phyloP scores from a whole-genome alignment of 108 stramenopile genomes.

The Skeletonema menzelii region DNA sequence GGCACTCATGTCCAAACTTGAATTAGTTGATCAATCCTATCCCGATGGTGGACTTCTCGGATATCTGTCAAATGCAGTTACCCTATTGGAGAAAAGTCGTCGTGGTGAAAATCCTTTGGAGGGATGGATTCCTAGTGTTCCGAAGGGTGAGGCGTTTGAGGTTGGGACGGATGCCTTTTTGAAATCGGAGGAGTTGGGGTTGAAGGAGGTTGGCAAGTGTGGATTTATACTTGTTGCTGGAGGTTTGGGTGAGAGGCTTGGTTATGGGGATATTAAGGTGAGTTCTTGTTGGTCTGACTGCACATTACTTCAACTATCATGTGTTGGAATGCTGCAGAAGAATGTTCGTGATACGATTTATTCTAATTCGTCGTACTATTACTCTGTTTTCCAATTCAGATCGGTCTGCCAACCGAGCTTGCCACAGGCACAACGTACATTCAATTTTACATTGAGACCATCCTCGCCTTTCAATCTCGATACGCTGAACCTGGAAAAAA shows the following conservation, averaged over 20 bases:
- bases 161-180: constrained; percentile 67
- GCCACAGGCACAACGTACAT: constrained; percentile 88
- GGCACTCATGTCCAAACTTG: constrained; percentile 55
- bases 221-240: constrained; percentile 94
- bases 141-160: constrained; percentile 68
- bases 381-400: constrained; percentile 41
- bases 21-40: constrained; percentile 63
- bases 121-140: constrained; percentile 91
- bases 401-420: constrained; percentile 93
- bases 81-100: constrained; percentile 51
- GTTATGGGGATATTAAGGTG: constrained; percentile 96
- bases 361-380: neutral
- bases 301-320: too few species aligned
- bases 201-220: constrained; percentile 59
- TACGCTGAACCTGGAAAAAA: constrained; percentile 50
- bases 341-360: neutral
- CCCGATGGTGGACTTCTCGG: constrained; percentile 56
- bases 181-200: constrained; percentile 60
- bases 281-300: constrained; percentile 24
- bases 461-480: constrained; percentile 87
- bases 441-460: constrained; percentile 90
- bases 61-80: constrained; percentile 69
- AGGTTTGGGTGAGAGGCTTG: constrained; percentile 97
- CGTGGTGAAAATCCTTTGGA: constrained; percentile 94
- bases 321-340: neutral